A percentile compares a stretch with the other conserved stretches of the same genome.
Conservation (phyloP, 2,329 filamentous ascomycete species). For the Cryoendolithus antarcticus region DNA sequence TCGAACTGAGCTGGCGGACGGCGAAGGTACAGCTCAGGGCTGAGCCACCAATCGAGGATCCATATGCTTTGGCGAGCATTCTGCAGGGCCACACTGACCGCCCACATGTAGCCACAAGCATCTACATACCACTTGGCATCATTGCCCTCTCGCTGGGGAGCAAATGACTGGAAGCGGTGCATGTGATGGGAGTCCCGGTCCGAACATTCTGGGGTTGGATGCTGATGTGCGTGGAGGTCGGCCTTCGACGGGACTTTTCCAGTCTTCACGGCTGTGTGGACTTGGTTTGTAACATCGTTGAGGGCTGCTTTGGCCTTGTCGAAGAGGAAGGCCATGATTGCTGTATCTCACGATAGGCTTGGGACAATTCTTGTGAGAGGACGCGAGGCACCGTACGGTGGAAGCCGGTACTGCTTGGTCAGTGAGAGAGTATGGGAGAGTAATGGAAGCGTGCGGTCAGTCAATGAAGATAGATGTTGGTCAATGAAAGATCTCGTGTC, state of each 20-base stretch:
- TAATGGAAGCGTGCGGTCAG: too few relatives aligned
- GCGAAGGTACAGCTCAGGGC: slow-evolving; percentile 75
- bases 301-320: slow-evolving; percentile 43
- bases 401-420: too few relatives aligned
- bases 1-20: slow-evolving; percentile 72
- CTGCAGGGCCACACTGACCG: slow-evolving; percentile 68
- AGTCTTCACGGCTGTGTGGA: slow-evolving; percentile 36
- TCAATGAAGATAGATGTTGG: too few relatives aligned
- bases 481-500: too few relatives aligned
- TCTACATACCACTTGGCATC: slow-evolving; percentile 80
- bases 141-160: slow-evolving; percentile 58
- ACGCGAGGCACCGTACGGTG: too few relatives aligned
- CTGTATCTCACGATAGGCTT: too few relatives aligned
- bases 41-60: slow-evolving; percentile 70
- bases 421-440: too few relatives aligned
- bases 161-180: slow-evolving; percentile 52
- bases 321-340: slow-evolving; percentile 29
- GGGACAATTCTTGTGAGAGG: too few relatives aligned
- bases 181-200: slow-evolving; percentile 30
- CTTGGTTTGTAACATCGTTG: slow-evolving; percentile 37
- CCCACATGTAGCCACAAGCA: slow-evolving; percentile 74
- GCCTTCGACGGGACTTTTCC: slow-evolving; percentile 20
- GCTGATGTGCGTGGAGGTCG: slow-evolving; percentile 34
- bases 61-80: slow-evolving; percentile 65
- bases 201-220: slow-evolving; percentile 27